These are phyloP conservation scores for Alternaria ethzedia DNA, from an alignment of 2,329 filamentous ascomycete species.

Conservation along the genomic window DNA sequence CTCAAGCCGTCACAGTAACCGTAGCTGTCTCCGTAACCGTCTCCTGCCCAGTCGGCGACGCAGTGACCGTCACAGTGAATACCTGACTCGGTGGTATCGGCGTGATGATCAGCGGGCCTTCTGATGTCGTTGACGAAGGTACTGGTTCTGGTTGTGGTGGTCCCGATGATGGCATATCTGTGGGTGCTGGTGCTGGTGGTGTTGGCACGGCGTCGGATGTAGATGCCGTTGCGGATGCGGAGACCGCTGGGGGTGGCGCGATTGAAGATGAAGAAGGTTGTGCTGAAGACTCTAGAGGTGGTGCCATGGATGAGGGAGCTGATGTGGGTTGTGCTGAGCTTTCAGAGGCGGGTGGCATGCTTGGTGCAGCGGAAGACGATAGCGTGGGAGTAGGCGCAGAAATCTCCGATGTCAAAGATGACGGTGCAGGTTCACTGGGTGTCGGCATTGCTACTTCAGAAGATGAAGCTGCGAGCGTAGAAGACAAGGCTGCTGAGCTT, in stretches of 20 bases:
- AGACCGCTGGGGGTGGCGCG: neutral
- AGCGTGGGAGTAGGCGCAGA: neutral
- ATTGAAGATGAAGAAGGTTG: neutral
- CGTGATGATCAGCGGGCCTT: constrained; percentile 40
- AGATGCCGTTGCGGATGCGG: neutral
- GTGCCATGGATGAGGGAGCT: neutral
- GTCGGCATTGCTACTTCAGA: neutral
- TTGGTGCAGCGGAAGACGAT: neutral
- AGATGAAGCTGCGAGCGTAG: neutral
- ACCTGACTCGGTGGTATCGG: constrained; percentile 41
- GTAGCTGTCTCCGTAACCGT: constrained; percentile 37
- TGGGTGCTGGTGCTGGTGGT: constrained; percentile 3
- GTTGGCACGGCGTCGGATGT: neutral
- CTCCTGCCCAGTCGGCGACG: constrained; percentile 39
- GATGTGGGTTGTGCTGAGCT: constrained; percentile 4
- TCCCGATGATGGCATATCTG: neutral
- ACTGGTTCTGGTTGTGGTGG: constrained; percentile 5
- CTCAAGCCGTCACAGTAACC: constrained; percentile 27
- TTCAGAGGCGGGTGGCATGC: neutral
- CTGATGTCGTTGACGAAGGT: constrained; percentile 21
- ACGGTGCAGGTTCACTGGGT: neutral
- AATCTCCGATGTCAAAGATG: neutral
- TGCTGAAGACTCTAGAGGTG: neutral
- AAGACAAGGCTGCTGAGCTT: neutral
- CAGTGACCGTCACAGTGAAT: constrained; percentile 43